Evolutionary conservation across 768 basidiomycete genomes (phyloP), one percentile per base, ranked within the genome.

Genomic region (Agaricus blazei): DNA sequence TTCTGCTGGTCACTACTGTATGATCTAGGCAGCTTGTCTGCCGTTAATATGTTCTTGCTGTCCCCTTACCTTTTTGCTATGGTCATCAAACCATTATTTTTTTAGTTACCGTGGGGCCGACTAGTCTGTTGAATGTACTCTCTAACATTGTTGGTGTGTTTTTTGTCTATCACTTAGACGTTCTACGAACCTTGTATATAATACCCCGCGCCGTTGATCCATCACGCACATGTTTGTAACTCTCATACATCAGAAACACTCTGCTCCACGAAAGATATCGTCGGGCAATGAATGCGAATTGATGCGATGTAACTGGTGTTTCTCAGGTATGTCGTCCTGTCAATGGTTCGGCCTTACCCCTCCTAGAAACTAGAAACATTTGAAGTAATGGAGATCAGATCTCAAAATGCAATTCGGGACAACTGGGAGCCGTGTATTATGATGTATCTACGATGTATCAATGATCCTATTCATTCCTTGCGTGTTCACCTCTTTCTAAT

Each of bases 31-130:
- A 38, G 48, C 27, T 9, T 27, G 43, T n/a, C 41, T 56, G 48
- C 48, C 36, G 54, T 26, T 56, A 49, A 50, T 56, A 26, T 56
- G 48, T 36, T 49, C 28, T 29, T 47, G 52, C 52, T 52, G 12
- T 52, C 28, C 48, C 36, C 9, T 46, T 50, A 14, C 11, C 42
- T 45, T 14, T 44, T 51, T 51, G 26, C 36, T 57, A 19, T 50
- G 42, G 19, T 31, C 42, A 7, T 34, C 19, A n/a, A 26, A 31
- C n/a, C 36, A 1, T 24, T 36, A 19, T n/a, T 9, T 12, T 19
- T 12, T 48, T 34, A 38, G 19, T 48, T 26, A 14, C n/a, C 12
- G n/a, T 28, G 2, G 19, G n/a, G 12, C 15, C 14, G 36, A 38
- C 47, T 31, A 23, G 8, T 31, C 19, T 48, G 23, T 54, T 11